Base-by-base conservation (phyloP, 371 early-diverging fungal genomes). In the Mucor indicus region DNA sequence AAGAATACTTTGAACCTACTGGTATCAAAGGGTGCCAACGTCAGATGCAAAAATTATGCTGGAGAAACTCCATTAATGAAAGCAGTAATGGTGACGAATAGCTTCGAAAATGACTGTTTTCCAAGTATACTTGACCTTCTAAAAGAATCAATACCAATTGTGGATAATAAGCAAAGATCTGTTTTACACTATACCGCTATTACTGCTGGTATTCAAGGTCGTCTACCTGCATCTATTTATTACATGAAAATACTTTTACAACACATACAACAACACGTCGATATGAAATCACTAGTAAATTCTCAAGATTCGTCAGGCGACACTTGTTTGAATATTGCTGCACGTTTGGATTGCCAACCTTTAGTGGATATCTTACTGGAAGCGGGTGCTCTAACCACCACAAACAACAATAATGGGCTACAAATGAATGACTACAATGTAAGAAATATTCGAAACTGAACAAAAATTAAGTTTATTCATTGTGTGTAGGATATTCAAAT, bases 251-350 rank as follows among this genome's bases (percentile, higher is more conserved):
- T 87, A 44, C 27, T 89, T 15, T 52, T 91, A 55, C 24, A 51
- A 40, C 21, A 43, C 81, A 93, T 45, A 55, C 6, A 29, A 12
- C 30, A 6, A 29, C 6, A 6, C 6, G 30, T 29, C 6, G 12
- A 29, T 29, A 29, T 29, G 30, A 64, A 65, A 1, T 60, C 69
- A 3, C 67, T 91, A 13, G 56, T 92, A 7, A 80, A 91, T 53
- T 48, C 77, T 9, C 80, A 85, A 55, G 95, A 95, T 54, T 64
- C 51, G 37, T 80, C 82, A 27, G 98, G 98, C 1, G 89, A 98
- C 50, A 96, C 98, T 0, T 92, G 96, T 8, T 60, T 95, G 35
- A 90, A 84, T 50, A 81, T 97, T 52, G 95, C 96, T 0, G 90
- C 92, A 0, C 66, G 90, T 19, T 60, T 87, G 3, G 87, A 90